These are phyloP conservation scores for Endocarpon pusillum DNA, from an alignment of 495 filamentous ascomycete species.

Conservation along the genomic window DNA sequence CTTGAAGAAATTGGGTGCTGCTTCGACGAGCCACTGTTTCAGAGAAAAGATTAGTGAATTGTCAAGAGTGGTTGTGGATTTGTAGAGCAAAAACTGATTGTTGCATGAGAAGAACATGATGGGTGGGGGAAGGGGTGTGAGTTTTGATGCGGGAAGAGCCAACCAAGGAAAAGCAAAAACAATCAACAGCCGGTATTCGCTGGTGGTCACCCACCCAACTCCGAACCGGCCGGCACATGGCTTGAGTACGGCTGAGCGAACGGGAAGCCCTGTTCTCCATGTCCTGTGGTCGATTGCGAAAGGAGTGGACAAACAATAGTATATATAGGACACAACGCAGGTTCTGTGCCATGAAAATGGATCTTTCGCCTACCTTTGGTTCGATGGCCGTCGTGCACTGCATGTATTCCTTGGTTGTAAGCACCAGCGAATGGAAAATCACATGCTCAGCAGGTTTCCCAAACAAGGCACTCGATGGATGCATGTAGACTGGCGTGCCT, in stretches of 20 bases:
- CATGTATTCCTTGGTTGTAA: conserved; percentile 98
- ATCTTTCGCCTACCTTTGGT: conserved; percentile 60
- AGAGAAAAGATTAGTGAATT: background rate
- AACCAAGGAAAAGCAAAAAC: too few species aligned
- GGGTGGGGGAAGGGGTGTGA: too few species aligned
- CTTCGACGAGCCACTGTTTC: conserved; percentile 54
- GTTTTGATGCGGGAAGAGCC: too few species aligned
- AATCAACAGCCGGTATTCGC: too few species aligned
- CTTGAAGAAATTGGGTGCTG: conserved; percentile 96
- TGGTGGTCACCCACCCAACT: too few species aligned
- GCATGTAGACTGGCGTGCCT: conserved; percentile 85
- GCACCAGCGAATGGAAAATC: conserved; percentile 72
- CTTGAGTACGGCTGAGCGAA: conserved; percentile 7
- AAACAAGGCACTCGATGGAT: conserved; percentile 79
- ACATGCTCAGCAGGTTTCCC: conserved; percentile 94
- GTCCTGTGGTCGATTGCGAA: too few species aligned
- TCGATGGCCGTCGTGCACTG: conserved; percentile 81
- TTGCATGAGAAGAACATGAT: background rate
- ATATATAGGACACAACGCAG: too few species aligned
- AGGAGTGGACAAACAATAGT: background rate
- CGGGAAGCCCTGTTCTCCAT: conserved; percentile 7
- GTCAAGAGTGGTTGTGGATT: background rate
- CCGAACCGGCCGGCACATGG: too few species aligned
- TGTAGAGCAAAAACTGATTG: conserved; percentile 1
- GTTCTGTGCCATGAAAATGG: too few species aligned